Conservation (phyloP, 106 monocot species). For the Apostasia ramifera region DNA sequence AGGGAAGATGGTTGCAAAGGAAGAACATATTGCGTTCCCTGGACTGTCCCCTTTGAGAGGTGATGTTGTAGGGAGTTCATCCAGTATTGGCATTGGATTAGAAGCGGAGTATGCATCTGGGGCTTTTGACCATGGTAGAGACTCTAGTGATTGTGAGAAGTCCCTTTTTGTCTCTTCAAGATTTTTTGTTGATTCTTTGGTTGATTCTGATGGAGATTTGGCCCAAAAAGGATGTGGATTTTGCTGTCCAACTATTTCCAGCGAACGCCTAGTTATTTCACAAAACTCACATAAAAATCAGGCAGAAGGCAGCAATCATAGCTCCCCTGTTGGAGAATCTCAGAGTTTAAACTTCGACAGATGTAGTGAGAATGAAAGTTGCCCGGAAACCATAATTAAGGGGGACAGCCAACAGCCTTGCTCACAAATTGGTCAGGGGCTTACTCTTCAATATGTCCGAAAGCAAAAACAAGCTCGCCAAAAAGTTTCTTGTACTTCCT, state of each 20-base stretch:
- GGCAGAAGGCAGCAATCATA: not conserved
- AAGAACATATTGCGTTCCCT: slow-evolving; percentile 22
- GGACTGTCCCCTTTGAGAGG: slow-evolving; percentile 16
- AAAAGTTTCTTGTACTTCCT: not conserved
- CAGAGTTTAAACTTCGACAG: not conserved
- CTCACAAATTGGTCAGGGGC: slow-evolving; percentile 1
- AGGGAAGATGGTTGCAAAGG: not conserved
- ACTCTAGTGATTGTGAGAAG: slow-evolving; percentile 8
- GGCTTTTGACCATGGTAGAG: slow-evolving; percentile 6
- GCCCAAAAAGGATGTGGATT: slow-evolving; percentile 1
- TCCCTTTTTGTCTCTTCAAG: slow-evolving; percentile 15
- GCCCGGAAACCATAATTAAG: not conserved
- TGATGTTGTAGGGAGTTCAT: not conserved
- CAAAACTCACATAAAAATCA: not conserved
- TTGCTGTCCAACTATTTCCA: not conserved
- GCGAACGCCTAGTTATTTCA: not conserved
- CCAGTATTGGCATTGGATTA: slow-evolving; percentile 14
- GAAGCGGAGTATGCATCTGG: slow-evolving; percentile 5
- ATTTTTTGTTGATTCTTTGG: slow-evolving; percentile 5
- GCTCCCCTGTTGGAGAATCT: not conserved
- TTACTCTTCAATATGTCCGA: not conserved
- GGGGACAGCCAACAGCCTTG: not conserved
- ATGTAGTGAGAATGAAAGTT: not conserved
- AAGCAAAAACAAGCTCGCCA: not conserved
- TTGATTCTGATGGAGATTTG: not conserved